phyloP scores from a whole-genome alignment of 2,329 filamentous ascomycete genomes.

The Zarea fungicola region DNA sequence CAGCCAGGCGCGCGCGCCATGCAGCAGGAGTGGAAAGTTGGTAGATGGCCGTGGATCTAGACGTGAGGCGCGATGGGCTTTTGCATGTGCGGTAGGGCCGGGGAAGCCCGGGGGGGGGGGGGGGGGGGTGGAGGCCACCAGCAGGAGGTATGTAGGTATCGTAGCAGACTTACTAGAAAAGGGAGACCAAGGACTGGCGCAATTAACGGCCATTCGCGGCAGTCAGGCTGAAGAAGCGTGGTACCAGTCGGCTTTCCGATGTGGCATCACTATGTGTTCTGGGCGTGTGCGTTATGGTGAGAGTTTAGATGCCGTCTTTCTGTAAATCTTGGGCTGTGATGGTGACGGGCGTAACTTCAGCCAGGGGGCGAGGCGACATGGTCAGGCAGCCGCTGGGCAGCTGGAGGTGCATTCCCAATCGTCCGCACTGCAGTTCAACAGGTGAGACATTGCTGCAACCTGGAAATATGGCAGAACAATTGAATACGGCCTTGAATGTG shows the following conservation, averaged over 20 bases:
- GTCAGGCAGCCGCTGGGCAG: background rate
- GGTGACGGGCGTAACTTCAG: background rate
- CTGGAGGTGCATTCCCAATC: background rate
- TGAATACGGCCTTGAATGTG: too few relatives aligned
- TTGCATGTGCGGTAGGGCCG: background rate
- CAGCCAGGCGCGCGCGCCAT: background rate
- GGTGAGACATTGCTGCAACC: too few relatives aligned
- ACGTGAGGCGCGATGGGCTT: slow-evolving; percentile 9
- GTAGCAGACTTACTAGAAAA: too few relatives aligned
- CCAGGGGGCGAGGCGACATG: background rate
- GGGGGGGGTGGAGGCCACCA: too few relatives aligned
- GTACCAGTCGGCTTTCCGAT: background rate
- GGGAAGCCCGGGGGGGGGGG: slow-evolving; percentile 10
- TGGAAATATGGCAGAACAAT: too few relatives aligned
- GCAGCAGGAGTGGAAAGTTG: too few relatives aligned
- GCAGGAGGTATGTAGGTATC: too few relatives aligned
- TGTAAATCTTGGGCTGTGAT: background rate
- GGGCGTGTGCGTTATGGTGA: background rate
- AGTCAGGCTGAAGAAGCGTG: background rate
- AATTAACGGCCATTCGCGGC: background rate
- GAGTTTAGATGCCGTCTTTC: background rate
- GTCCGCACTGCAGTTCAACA: background rate
- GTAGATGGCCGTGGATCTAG: too few relatives aligned
- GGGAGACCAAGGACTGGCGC: background rate
- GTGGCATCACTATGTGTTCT: background rate